These are phyloP conservation scores for Musa balbisiana DNA, from an alignment of 202 grass and related monocot species.

Conservation along the genomic window DNA sequence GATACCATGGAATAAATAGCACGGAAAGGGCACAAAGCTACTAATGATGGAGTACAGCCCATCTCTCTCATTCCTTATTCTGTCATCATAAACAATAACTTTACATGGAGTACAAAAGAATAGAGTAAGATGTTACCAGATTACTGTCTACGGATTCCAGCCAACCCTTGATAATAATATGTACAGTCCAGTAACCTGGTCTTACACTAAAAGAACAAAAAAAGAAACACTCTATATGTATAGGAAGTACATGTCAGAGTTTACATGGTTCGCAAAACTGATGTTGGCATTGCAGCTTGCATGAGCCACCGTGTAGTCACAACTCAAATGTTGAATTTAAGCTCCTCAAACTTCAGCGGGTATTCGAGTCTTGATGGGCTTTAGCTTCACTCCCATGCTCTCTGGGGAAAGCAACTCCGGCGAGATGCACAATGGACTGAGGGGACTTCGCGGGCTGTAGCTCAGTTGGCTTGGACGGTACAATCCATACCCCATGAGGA, in stretches of 20 bases:
- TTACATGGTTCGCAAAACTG: constrained; percentile 28
- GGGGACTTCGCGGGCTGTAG: constrained; percentile 69
- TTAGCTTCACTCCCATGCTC: constrained; percentile 98
- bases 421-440: constrained; percentile 70
- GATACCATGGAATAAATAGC: not conserved
- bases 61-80: constrained; percentile 13
- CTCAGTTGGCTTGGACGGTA: constrained; percentile 61
- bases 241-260: not conserved
- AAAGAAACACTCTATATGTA: not conserved
- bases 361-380: constrained; percentile 80
- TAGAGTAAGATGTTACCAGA: not conserved
- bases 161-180: not conserved
- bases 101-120: constrained; percentile 11
- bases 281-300: not conserved
- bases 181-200: constrained; percentile 1
- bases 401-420: constrained; percentile 82
- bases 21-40: not conserved
- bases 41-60: constrained; percentile 26
- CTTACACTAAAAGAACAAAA: not conserved
- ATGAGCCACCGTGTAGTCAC: not conserved
- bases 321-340: not conserved
- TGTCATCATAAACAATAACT: constrained; percentile 1
- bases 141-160: not conserved
- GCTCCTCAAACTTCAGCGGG: constrained; percentile 42
- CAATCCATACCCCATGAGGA: constrained; percentile 82